Evolutionary conservation across 108 stramenopile genomes (phyloP), one percentile per base, ranked within the genome.

Genomic region (Stephanodiscus minutulus): DNA sequence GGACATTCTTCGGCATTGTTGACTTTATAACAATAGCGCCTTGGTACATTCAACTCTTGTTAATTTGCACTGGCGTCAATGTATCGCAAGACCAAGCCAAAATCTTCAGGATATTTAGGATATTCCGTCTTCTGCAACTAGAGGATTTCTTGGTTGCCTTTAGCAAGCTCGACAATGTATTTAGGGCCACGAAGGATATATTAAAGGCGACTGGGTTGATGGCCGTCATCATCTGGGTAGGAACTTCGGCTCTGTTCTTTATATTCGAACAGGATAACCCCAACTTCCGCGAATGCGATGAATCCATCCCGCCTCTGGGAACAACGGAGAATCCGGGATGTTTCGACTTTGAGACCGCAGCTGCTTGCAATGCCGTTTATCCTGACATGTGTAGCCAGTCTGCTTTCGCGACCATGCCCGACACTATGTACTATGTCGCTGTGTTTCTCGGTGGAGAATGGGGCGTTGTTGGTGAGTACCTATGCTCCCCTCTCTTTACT

Each of bases 371-470:
- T 70, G 84, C 69, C 5, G 61, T 68, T 61, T 92, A 92, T 72
- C 83, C 86, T n/a, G 88, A 81, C 18, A 81, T 89, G 83, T 95
- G 90, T 56, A 74, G 76, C 27, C 91, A 94, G 75, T 80, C 83
- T 58, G 92, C 86, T 13, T 96, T 94, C 61, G 85, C 79, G 24
- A 89, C 78, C 66, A 87, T 94, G 85, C 93, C 93, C 21, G 86
- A 88, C 64, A 62, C 88, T n/a, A 75, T 95, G 87, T 96, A 86
- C 76, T 93, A 87, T 77, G 86, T 89, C 2, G 96, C 94, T 15
- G 85, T 96, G 22, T 96, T 96, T 77, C 74, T 96, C 44, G 93
- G 87, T 52, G 96, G 96, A 11, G 96, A 96, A 73, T 96, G 96
- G 96, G 91, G 91, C 11, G 65, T 95, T 29, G 86, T 95, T n/a